Evolutionary conservation across 352 stramenopile genomes (phyloP).

Genomic region (Aphanomyces stellatus): DNA sequence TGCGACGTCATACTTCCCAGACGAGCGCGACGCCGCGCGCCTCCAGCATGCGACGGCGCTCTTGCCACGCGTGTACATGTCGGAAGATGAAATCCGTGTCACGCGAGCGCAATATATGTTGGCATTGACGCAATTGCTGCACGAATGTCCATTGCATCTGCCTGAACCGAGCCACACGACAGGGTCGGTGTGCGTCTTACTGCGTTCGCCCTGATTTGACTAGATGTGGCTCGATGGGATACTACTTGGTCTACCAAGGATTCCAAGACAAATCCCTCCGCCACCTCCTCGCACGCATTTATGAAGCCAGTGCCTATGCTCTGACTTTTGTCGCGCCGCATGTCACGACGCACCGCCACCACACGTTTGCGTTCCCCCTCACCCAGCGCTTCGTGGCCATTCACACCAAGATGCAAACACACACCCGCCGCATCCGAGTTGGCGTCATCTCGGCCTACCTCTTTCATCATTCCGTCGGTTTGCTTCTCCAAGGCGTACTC

Average conservation of each 20-base stretch:
- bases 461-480: slow-evolving; percentile 45
- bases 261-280: slow-evolving; percentile 33
- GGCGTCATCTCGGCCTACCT: slow-evolving; percentile 47
- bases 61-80: slow-evolving; percentile 28
- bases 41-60: slow-evolving; percentile 24
- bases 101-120: slow-evolving; percentile 18
- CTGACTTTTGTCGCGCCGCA: slow-evolving; percentile 29
- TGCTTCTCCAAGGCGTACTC: slow-evolving; percentile 43
- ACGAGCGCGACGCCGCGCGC: not conserved
- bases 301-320: slow-evolving; percentile 23
- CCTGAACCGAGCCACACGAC: too few relatives aligned
- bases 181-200: too few relatives aligned
- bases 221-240: slow-evolving; percentile 35
- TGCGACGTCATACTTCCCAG: not conserved
- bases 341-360: slow-evolving; percentile 9
- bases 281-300: slow-evolving; percentile 33
- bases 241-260: slow-evolving; percentile 58
- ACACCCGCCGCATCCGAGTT: slow-evolving; percentile 28
- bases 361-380: not conserved
- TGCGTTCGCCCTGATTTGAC: too few relatives aligned
- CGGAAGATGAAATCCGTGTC: slow-evolving; percentile 12
- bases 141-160: slow-evolving; percentile 3
- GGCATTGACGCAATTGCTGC: slow-evolving; percentile 16
- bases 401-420: not conserved
- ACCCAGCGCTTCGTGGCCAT: slow-evolving; percentile 9